Base-by-base conservation (phyloP, 345 rosid genomes). In the Tarenaya hassleriana region DNA sequence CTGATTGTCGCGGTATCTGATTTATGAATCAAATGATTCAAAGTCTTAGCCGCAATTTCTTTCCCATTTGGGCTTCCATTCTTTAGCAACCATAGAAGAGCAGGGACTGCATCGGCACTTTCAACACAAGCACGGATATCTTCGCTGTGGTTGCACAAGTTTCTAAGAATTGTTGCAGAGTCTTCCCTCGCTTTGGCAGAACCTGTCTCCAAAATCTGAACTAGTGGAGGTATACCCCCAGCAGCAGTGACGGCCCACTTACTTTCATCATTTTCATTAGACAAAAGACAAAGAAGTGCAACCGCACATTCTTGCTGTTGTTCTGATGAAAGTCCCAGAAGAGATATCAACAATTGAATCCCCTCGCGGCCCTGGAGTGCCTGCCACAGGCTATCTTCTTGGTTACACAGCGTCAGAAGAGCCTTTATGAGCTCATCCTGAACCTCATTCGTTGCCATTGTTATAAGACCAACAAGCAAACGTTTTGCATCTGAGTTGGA, bases 181-280 rank as follows among this genome's bases (percentile, higher is more conserved):
- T 94, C 96, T 77, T 94, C 99, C 79, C 86, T 88, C 54, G 99
- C 97, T 79, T 88, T 94, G 49, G 80, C 92, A 38, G 97, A 94
- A 7, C 99, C 99, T 33, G 86, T 82, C 80, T 94, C 99, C 41
- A 94, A 75, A 77, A 94, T 94, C 66, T 84, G 99, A 62, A 94
- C 99, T 46, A 94, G 95, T 7, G 99, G 99, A 69, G 99, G 99
- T 70, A 94, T 94, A 50, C 99, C 99, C 78, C 97, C 99, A 66
- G 99, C 99, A 61, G 99, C 99, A 42, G 99, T 94, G 69, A 94
- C 88, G 35, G 99, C 99, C 99, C 99, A 94, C 73, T 94, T 94
- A 68, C 99, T 94, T 66, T 94, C 99, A 67, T 94, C 99, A 43
- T 94, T 88, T 77, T 94, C 96, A 50, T 86, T 77, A 19, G 99